Evolutionary conservation across 371 early-diverging fungal species (phyloP).

Genomic region (Actinomortierella ambigua): DNA sequence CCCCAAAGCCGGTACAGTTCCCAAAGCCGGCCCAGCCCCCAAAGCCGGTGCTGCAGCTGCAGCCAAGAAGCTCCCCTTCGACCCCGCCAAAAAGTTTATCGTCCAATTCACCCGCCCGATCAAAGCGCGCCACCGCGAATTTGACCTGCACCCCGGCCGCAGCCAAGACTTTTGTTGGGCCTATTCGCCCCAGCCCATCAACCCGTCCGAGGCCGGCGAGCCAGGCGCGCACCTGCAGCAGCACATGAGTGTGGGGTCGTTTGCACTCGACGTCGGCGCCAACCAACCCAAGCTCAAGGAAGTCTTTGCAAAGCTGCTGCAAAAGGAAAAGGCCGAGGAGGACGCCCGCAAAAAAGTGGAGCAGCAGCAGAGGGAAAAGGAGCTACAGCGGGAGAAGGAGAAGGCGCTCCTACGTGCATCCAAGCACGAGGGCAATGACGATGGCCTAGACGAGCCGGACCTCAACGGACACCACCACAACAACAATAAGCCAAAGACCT

Average conservation of each 20-base stretch:
- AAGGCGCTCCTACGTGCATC: too few relatives aligned
- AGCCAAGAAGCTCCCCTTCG: too few relatives aligned
- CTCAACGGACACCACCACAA: too few relatives aligned
- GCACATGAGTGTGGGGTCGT: conserved; percentile 34
- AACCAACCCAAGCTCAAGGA: conserved; percentile 32
- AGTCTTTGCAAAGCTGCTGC: conserved; percentile 11
- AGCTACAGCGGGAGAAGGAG: background rate
- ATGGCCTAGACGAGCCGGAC: too few relatives aligned
- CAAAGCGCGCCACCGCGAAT: conserved; percentile 11
- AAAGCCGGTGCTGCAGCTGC: background rate
- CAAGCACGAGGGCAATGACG: too few relatives aligned
- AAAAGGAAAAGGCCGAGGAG: conserved; percentile 5
- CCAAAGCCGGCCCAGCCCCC: conserved; percentile 2
- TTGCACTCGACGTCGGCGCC: conserved; percentile 39
- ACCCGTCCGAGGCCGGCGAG: conserved; percentile 22
- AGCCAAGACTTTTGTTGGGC: conserved; percentile 46
- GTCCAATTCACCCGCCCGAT: conserved; percentile 42
- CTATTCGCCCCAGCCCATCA: conserved; percentile 31
- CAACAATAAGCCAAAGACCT: too few relatives aligned
- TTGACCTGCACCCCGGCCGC: conserved; percentile 25
- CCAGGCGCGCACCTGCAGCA: conserved; percentile 34
- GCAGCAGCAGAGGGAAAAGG: conserved; percentile 7
- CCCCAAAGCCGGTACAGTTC: background rate
- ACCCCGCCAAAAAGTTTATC: conserved; percentile 12
- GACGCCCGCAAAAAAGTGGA: conserved; percentile 15